Evolutionary conservation across 495 filamentous ascomycete genomes (phyloP), one percentile per base, ranked within the genome.

Genomic region (Penicillium flavigenum): DNA sequence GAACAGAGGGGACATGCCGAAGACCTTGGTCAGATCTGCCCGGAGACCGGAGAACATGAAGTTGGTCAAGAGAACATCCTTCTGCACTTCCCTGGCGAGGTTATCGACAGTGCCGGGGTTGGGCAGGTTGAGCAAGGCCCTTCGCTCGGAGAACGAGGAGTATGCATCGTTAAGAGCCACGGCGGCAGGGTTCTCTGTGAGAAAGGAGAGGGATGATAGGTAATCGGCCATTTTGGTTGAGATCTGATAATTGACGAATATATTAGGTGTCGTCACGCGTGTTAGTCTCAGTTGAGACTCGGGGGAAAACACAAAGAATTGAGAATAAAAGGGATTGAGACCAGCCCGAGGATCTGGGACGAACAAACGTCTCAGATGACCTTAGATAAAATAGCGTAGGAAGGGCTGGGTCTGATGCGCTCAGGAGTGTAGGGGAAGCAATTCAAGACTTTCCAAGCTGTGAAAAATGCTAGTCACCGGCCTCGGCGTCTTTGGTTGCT

Each of bases 31-130:
- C 66, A 98, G 75, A 73, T 99, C 95, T 67, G 94, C 95, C 61
- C 91, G 88, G 69, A 99, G 82, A 55, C 95, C 95, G 19, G 89
- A 83, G 81, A 98, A 98, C 84, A 92, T 94, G 69, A 90, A 88
- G 77, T 96, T 96, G 72, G 86, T 91, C 62, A 96, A 84, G 71
- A 97, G 86, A 46, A 96, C 92, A 79, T 96, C 92, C 69, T 91
- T 91, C 76, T 94, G 86, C 44, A 96, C 91, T 81, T 99, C 94
- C 63, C 88, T 83, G 54, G 86, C 86, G 69, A 99, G 87, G 65
- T 90, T 88, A 73, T 99, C 94, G 54, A 97, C 85, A 24, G 88
- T 89, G 51, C 95, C 94, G 31, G 94, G 94, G 73, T 97, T 96
- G 31, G 87, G 82, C 49, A 99, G 81, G 58, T 92, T 93, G 60